phyloP scores from a whole-genome alignment of 257 asterid species.

The Orobanche coerulescens region DNA sequence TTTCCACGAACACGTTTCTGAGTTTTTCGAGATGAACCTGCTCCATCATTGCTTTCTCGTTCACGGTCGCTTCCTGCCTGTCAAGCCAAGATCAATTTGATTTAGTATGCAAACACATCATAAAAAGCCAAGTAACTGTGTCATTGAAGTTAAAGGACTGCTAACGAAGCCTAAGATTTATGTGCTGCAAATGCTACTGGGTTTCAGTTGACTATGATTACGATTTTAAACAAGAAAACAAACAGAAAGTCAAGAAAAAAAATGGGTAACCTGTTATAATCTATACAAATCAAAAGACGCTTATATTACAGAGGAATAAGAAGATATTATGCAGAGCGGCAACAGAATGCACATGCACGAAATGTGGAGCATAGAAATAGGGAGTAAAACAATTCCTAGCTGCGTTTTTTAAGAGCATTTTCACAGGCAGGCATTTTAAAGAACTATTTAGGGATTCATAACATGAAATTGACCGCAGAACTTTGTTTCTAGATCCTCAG shows the following conservation, averaged over 20 bases:
- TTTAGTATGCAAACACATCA: constrained; percentile 29
- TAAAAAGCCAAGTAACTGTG: constrained; percentile 6
- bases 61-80: constrained; percentile 89
- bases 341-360: neutral
- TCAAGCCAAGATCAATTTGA: constrained; percentile 26
- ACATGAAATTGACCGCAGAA: constrained; percentile 14
- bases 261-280: neutral
- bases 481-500: constrained; percentile 13
- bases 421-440: constrained; percentile 1
- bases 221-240: neutral
- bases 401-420: neutral
- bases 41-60: constrained; percentile 75
- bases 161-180: constrained; percentile 7
- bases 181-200: constrained; percentile 7
- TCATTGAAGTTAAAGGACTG: constrained; percentile 9
- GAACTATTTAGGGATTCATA: constrained; percentile 5
- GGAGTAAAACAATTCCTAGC: constrained; percentile 6
- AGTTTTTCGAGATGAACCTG: constrained; percentile 64
- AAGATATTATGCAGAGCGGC: constrained; percentile 10
- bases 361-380: neutral
- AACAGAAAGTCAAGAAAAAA: neutral
- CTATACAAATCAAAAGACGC: constrained; percentile 3
- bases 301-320: constrained; percentile 10
- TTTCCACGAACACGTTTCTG: constrained; percentile 65
- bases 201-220: neutral